These are phyloP conservation scores for Vaccinium myrtillus DNA, from an alignment of 148 eudicot species.

Conservation along the genomic window DNA sequence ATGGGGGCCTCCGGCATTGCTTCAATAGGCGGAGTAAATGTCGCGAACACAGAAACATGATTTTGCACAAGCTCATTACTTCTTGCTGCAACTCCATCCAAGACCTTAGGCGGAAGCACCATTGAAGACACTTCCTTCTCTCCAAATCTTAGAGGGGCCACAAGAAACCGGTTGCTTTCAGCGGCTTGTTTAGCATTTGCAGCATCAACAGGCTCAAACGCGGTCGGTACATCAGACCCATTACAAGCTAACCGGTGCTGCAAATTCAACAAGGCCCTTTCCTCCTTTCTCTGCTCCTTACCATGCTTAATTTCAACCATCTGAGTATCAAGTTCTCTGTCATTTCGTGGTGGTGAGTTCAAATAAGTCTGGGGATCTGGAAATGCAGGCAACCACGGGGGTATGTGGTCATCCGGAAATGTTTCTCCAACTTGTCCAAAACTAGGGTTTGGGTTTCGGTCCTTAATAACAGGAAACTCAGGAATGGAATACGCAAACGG, in stretches of 20 bases:
- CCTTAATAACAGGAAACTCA: slow-evolving; percentile 48
- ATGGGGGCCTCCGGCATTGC: slow-evolving; percentile 3
- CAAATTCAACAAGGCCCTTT: slow-evolving; percentile 26
- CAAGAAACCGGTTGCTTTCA: slow-evolving; percentile 58
- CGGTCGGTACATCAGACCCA: slow-evolving; percentile 32
- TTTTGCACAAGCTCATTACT: slow-evolving; percentile 26
- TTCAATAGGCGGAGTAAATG: slow-evolving; percentile 27
- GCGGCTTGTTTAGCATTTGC: slow-evolving; percentile 21
- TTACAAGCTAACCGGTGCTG: slow-evolving; percentile 34
- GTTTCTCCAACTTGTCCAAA: slow-evolving; percentile 40
- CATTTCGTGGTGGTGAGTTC: slow-evolving; percentile 12
- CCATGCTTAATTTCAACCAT: slow-evolving; percentile 16
- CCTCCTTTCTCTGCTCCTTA: slow-evolving; percentile 29
- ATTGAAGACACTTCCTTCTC: slow-evolving; percentile 58
- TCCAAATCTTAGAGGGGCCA: slow-evolving; percentile 44
- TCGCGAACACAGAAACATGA: slow-evolving; percentile 25
- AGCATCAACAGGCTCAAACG: slow-evolving; percentile 30
- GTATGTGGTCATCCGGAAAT: slow-evolving; percentile 59
- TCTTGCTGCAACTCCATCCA: slow-evolving; percentile 25
- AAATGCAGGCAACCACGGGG: slow-evolving; percentile 78
- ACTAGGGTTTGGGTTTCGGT: slow-evolving; percentile 28
- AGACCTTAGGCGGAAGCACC: slow-evolving; percentile 39
- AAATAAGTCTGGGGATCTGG: slow-evolving; percentile 41
- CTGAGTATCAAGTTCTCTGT: slow-evolving; percentile 16
- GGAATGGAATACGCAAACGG: slow-evolving; percentile 62